A percentile compares a stretch with the other conserved stretches of the same genome.
phyloP scores from a whole-genome alignment of 495 filamentous ascomycete genomes.

The Xylaria longipes region DNA sequence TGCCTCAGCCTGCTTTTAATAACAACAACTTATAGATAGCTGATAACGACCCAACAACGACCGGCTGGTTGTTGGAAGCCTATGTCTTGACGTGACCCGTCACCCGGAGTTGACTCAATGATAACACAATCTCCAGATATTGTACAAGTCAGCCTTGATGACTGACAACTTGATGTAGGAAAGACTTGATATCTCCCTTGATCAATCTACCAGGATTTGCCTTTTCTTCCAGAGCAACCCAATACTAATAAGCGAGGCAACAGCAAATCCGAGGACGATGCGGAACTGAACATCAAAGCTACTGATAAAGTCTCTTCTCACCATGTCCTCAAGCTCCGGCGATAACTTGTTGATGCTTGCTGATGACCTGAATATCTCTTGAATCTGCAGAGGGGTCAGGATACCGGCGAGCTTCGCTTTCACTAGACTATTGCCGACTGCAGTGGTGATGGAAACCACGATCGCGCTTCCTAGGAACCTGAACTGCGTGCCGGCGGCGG shows the following conservation, averaged over 20 bases:
- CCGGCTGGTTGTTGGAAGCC: constrained; percentile 1
- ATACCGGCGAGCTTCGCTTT: constrained; percentile 9
- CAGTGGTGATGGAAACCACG: constrained; percentile 22
- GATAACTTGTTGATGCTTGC: constrained; percentile 21
- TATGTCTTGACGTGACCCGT: background rate
- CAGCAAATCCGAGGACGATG: constrained; percentile 31
- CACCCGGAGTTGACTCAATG: background rate
- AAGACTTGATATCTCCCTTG: constrained; percentile 6
- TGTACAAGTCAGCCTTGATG: background rate
- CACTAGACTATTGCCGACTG: constrained; percentile 23
- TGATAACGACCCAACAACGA: too few relatives aligned
- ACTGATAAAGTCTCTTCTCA: constrained; percentile 24
- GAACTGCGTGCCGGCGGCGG: constrained; percentile 25
- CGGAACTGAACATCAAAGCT: constrained; percentile 30
- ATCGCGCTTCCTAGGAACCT: constrained; percentile 25
- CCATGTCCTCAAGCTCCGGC: background rate
- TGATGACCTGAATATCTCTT: constrained; percentile 25
- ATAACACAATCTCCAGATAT: constrained; percentile 1
- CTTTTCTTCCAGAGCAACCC: constrained; percentile 18
- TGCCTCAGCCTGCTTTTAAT: too few relatives aligned
- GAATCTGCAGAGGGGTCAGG: constrained; percentile 18
- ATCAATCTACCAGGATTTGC: constrained; percentile 21
- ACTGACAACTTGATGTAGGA: background rate
- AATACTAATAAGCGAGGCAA: constrained; percentile 16
- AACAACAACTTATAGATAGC: too few relatives aligned